A percentile compares a stretch with the other conserved stretches of the same genome.
Conservation (phyloP, 352 stramenopile species). For the Albugo laibachii region DNA sequence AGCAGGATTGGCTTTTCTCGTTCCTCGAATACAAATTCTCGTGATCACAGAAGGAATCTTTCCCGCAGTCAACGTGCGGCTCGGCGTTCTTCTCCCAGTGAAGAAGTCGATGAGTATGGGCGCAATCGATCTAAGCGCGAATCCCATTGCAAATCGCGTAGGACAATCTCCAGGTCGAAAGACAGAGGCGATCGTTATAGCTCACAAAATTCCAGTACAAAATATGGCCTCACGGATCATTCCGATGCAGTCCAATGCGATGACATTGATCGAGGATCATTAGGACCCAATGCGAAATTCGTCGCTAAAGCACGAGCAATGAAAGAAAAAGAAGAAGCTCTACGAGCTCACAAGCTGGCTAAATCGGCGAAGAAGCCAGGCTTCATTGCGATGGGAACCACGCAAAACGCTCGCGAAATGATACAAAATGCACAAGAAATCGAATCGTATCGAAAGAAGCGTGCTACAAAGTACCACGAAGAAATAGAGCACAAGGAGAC, state of each 20-base stretch:
- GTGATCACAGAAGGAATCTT: not conserved
- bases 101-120: not conserved
- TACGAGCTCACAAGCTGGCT: constrained; percentile 19
- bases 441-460: constrained; percentile 36
- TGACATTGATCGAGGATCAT: constrained; percentile 45
- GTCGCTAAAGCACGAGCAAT: constrained; percentile 49
- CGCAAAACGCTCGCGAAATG: constrained; percentile 41
- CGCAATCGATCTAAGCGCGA: too few relatives aligned
- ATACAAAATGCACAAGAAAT: constrained; percentile 45
- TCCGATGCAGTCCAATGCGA: not conserved
- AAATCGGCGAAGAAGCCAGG: constrained; percentile 14
- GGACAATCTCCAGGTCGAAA: constrained; percentile 2
- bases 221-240: not conserved
- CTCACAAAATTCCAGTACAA: constrained; percentile 25
- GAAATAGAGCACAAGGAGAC: constrained; percentile 33
- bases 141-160: not conserved
- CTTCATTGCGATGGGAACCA: constrained; percentile 38
- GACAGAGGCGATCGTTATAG: constrained; percentile 13
- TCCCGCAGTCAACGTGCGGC: too few relatives aligned
- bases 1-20: not conserved
- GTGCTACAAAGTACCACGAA: constrained; percentile 23
- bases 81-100: not conserved
- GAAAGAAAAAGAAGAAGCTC: constrained; percentile 20
- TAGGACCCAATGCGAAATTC: constrained; percentile 63
- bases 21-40: not conserved